Percentiles rank a stretch among this genome's conserved stretches.
Evolutionary conservation across 306 rosid species (phyloP).

Genomic region (Hippophae rhamnoides): DNA sequence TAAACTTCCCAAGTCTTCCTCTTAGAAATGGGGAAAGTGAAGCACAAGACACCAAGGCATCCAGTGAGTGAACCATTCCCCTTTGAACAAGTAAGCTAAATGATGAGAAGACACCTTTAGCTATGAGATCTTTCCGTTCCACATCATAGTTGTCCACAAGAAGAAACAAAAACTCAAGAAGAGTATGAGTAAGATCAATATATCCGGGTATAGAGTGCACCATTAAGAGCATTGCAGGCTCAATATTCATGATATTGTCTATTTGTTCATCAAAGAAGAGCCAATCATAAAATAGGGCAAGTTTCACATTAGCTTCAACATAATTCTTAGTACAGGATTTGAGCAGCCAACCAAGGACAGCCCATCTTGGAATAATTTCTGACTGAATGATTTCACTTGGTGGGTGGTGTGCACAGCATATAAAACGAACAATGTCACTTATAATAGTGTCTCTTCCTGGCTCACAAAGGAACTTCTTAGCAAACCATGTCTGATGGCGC

Average conservation of each 20-base stretch:
- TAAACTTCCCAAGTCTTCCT: slow-evolving; percentile 22
- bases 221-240: slow-evolving; percentile 74
- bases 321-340: slow-evolving; percentile 37
- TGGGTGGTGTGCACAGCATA: slow-evolving; percentile 83
- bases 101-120: slow-evolving; percentile 52
- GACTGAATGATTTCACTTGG: slow-evolving; percentile 77
- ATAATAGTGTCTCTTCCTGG: slow-evolving; percentile 47
- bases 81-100: slow-evolving; percentile 33
- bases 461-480: slow-evolving; percentile 44
- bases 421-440: slow-evolving; percentile 61
- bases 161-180: slow-evolving; percentile 59
- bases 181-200: slow-evolving; percentile 44
- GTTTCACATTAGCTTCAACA: slow-evolving; percentile 45
- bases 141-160: slow-evolving; percentile 66
- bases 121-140: slow-evolving; percentile 33
- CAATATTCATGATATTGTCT: slow-evolving; percentile 74
- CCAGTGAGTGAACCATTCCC: slow-evolving; percentile 50
- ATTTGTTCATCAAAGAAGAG: slow-evolving; percentile 54
- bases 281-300: slow-evolving; percentile 86
- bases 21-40: slow-evolving; percentile 34
- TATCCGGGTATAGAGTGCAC: slow-evolving; percentile 55
- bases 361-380: slow-evolving; percentile 81
- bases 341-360: slow-evolving; percentile 76
- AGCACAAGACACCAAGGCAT: slow-evolving; percentile 44
- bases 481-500: slow-evolving; percentile 72